These are phyloP conservation scores for Calocera cornea DNA, from an alignment of 768 basidiomycete genomes.

Conservation along the genomic window DNA sequence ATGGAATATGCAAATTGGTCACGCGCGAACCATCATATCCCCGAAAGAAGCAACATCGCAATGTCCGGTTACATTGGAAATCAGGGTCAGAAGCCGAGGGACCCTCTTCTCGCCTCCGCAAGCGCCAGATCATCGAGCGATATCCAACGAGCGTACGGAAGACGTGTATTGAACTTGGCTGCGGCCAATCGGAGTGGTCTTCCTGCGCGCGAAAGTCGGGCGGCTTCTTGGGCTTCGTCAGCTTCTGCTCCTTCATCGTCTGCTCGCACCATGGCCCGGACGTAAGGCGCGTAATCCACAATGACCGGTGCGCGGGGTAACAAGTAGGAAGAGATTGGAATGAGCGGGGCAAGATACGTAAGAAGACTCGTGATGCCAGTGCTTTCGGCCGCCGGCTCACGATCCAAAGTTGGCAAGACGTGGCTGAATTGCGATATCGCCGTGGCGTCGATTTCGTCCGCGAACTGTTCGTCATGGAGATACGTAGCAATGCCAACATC, in stretches of 20 bases:
- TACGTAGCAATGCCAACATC: constrained; percentile 2
- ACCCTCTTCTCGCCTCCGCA: background rate
- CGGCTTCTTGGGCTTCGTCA: constrained; percentile 13
- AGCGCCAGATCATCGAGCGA: constrained; percentile 2
- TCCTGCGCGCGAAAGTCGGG: constrained; percentile 17
- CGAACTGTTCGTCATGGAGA: background rate
- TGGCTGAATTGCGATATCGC: constrained; percentile 1
- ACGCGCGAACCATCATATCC: background rate
- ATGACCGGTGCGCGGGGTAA: constrained; percentile 37
- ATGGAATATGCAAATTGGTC: background rate
- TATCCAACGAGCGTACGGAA: background rate
- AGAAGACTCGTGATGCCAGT: background rate
- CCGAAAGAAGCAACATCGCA: background rate
- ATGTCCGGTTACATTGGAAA: background rate
- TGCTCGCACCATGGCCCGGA: constrained; percentile 46
- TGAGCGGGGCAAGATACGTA: constrained; percentile 16
- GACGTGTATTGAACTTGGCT: background rate
- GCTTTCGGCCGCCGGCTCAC: background rate
- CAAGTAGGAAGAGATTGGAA: constrained; percentile 31
- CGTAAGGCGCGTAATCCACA: constrained; percentile 57
- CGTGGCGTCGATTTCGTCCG: background rate
- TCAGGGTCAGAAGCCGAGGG: background rate
- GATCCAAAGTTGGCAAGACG: background rate
- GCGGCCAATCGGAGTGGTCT: background rate
- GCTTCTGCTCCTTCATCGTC: constrained; percentile 38